These are phyloP conservation scores for Paratinospora sagittata DNA, from an alignment of 164 flowering plant genomes.

Conservation along the genomic window DNA sequence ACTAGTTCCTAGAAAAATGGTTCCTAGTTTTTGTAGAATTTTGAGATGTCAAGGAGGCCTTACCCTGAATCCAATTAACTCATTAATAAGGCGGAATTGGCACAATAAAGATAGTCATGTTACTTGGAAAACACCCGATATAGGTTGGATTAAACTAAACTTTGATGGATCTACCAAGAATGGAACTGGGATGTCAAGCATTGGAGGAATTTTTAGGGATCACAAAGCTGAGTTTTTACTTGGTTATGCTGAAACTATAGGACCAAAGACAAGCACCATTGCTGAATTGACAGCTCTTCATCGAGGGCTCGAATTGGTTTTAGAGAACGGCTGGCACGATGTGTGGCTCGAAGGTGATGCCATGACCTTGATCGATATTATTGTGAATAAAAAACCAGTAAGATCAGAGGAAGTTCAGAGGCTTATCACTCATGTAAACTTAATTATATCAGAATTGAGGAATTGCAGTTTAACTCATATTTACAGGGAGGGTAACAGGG, in stretches of 20 bases:
- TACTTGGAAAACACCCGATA: constrained; percentile 56
- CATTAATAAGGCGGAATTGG: constrained; percentile 15
- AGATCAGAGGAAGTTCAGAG: constrained; percentile 31
- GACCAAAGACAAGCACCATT: constrained; percentile 38
- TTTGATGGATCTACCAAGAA: constrained; percentile 61
- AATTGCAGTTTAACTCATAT: constrained; percentile 43
- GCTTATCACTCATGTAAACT: constrained; percentile 36
- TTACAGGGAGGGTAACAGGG: constrained; percentile 66
- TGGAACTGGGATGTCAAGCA: constrained; percentile 45
- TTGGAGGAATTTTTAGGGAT: constrained; percentile 67
- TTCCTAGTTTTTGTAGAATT: constrained; percentile 7
- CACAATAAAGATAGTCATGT: constrained; percentile 40
- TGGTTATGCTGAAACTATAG: constrained; percentile 71
- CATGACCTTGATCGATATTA: constrained; percentile 47
- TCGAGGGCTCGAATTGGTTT: constrained; percentile 56
- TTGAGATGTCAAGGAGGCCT: constrained; percentile 16
- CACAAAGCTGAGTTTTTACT: constrained; percentile 60
- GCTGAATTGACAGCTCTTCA: constrained; percentile 55
- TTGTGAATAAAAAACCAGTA: constrained; percentile 25
- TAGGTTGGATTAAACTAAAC: constrained; percentile 68
- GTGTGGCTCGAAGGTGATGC: constrained; percentile 80
- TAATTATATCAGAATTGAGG: constrained; percentile 41
- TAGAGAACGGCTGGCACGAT: constrained; percentile 58
- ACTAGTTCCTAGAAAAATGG: neutral
- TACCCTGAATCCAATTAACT: constrained; percentile 17